phyloP scores from a whole-genome alignment of 169 alveolate genomes.

The Haemoproteus tartakovskyi region DNA sequence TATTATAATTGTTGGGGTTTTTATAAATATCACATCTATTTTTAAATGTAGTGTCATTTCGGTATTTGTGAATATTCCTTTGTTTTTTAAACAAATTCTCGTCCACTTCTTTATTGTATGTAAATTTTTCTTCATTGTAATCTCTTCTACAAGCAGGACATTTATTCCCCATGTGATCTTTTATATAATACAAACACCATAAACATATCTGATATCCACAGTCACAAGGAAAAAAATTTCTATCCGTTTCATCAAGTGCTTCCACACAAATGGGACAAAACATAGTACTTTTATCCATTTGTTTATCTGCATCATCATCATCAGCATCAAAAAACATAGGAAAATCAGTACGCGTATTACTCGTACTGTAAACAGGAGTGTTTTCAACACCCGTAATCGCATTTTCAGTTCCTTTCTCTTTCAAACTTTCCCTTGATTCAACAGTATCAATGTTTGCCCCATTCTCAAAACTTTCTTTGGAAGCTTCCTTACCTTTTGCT shows the following conservation, averaged over 20 bases:
- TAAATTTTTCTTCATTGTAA: constrained; percentile 82
- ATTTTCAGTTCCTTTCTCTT: too few relatives aligned
- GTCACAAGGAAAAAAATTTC: constrained; percentile 86
- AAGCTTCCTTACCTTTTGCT: too few relatives aligned
- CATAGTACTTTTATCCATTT: constrained; percentile 19
- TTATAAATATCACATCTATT: constrained; percentile 44
- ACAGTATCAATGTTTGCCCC: too few relatives aligned
- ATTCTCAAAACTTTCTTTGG: too few relatives aligned
- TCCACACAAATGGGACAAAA: constrained; percentile 89
- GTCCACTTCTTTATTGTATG: constrained; percentile 66
- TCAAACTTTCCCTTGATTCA: too few relatives aligned
- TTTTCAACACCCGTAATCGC: too few relatives aligned
- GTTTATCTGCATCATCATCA: constrained; percentile 2
- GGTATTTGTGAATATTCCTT: constrained; percentile 18
- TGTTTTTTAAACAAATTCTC: constrained; percentile 35
- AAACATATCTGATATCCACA: constrained; percentile 90
- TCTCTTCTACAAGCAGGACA: constrained; percentile 91
- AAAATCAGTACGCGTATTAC: too few relatives aligned
- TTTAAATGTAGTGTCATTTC: constrained; percentile 23
- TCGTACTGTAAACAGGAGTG: too few relatives aligned
- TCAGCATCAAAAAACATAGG: too few relatives aligned
- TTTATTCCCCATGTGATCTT: constrained; percentile 85
- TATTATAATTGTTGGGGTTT: constrained; percentile 36
- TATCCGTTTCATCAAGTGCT: constrained; percentile 87
- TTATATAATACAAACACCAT: constrained; percentile 88